Base-by-base conservation (phyloP, 2,329 filamentous ascomycete species). In the Botrytis elliptica region DNA sequence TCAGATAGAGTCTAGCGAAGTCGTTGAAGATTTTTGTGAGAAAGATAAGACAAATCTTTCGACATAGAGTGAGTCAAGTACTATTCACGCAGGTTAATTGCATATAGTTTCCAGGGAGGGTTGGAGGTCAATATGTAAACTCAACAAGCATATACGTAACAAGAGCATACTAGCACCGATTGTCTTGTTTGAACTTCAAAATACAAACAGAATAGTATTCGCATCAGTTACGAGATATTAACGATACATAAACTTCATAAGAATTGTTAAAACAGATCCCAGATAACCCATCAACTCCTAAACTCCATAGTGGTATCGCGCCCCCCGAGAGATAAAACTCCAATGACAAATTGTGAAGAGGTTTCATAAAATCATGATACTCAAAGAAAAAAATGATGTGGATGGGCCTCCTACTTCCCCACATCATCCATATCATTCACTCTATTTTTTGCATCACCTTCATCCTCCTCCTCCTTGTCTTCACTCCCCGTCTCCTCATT, bases 261-360 rank as follows among this genome's bases (percentile, higher is more conserved):
- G 12, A 16, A 57, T 18, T 57, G 3, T 57, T n/a, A 57, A 57
- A 18, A 1, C 16, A 57, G 14, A 18, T 29, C 14, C 52, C 16
- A 18, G 6, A 8, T 57, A 29, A 6, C 9, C n/a, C n/a, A 57
- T 18, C 16, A 18, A 57, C 14, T 57, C n/a, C n/a, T 1, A 18
- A 8, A 18, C 18, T 5, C 1, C 14, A 18, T 4, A 29, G 14
- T 33, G 52, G 52, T 57, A 57, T 57, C n/a, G 3, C 52, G n/a
- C 14, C 18, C 14, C 3, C n/a, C 5, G 1, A 57, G 6, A 29
- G 1, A 29, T 29, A 4, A 16, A 29, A 33, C 0, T 14, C 5
- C 6, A 29, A 57, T 9, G 0, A 18, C 7, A 18, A 4, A 18
- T 18, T 29, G 14, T 0, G n/a, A 57, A n/a, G 6, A 33, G n/a